phyloP scores from a whole-genome alignment of 768 basidiomycete species.

The Mycena leptocephala region DNA sequence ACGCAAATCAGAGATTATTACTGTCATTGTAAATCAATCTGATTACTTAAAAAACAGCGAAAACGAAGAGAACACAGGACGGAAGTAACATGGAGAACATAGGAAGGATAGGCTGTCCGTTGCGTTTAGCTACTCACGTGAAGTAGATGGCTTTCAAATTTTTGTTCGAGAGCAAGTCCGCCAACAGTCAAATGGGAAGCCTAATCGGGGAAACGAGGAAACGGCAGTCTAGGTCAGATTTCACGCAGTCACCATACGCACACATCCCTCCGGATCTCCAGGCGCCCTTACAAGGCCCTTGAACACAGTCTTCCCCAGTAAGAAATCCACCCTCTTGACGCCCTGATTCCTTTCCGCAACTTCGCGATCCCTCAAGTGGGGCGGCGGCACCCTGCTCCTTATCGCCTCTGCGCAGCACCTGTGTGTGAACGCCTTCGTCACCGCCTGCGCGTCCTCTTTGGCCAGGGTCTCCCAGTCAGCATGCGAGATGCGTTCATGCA shows the following conservation, averaged over 20 bases:
- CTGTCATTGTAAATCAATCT: too few relatives aligned
- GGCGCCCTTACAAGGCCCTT: constrained; percentile 51
- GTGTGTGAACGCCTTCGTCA: background rate
- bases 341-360: constrained; percentile 53
- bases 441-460: constrained; percentile 35
- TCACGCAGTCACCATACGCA: background rate
- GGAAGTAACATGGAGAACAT: too few relatives aligned
- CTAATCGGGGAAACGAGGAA: too few relatives aligned
- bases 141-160: too few relatives aligned
- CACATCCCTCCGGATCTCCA: constrained; percentile 20
- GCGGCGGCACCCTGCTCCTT: constrained; percentile 54
- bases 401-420: constrained; percentile 36
- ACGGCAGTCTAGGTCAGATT: too few relatives aligned
- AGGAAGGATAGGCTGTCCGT: too few relatives aligned
- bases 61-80: too few relatives aligned
- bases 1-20: too few relatives aligned
- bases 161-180: too few relatives aligned
- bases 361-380: constrained; percentile 46
- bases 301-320: constrained; percentile 52
- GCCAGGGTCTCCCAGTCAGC: constrained; percentile 50
- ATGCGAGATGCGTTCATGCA: constrained; percentile 39
- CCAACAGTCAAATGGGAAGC: too few relatives aligned
- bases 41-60: too few relatives aligned
- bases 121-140: too few relatives aligned
- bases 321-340: constrained; percentile 57